A percentile compares a stretch with the other conserved stretches of the same genome.
Conservation (phyloP, 495 filamentous ascomycete genomes). For the Daldinia decipiens region DNA sequence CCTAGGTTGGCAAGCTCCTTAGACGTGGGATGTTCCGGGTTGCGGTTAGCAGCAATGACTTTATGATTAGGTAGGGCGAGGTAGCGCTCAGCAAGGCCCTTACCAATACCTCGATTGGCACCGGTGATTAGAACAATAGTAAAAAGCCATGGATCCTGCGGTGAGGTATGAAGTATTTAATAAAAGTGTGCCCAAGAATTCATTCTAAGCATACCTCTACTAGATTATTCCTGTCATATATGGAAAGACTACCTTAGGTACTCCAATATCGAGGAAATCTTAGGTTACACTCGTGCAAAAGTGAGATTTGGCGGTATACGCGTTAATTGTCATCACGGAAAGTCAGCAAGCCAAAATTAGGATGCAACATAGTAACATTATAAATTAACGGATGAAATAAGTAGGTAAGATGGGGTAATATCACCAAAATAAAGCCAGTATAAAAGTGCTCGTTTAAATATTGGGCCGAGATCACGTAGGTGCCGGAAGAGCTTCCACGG, state of each 20-base stretch:
- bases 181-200: not conserved
- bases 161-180: not conserved
- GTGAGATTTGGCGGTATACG: not conserved
- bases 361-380: not conserved
- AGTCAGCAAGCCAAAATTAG: no score
- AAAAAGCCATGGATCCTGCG: not conserved
- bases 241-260: not conserved
- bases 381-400: not conserved
- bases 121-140: conserved; percentile 42
- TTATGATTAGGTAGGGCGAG: conserved; percentile 44
- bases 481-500: not conserved
- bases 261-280: not conserved
- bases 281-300: not conserved
- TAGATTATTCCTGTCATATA: not conserved
- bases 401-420: not conserved
- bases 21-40: conserved; percentile 31
- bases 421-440: not conserved
- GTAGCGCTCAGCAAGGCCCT: conserved; percentile 39
- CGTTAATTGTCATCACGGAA: no score
- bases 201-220: not conserved
- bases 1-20: not conserved
- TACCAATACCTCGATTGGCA: conserved; percentile 48
- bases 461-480: not conserved
- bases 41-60: conserved; percentile 50
- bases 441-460: not conserved